Evolutionary conservation across 176 grass and related monocot species (phyloP), one percentile per base, ranked within the genome.

Genomic region (Zoysia pacifica): DNA sequence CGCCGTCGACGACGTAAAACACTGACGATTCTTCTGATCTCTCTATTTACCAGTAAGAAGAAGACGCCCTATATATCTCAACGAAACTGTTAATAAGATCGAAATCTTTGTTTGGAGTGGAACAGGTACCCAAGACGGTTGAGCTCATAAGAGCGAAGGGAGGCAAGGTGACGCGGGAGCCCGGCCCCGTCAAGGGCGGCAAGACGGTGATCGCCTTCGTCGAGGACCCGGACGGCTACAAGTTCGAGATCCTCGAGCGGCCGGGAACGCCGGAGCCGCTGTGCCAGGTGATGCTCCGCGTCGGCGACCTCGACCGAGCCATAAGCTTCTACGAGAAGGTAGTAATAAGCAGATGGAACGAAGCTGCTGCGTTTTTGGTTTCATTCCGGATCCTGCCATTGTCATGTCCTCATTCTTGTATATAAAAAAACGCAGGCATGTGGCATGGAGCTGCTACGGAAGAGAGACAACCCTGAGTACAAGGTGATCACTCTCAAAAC

Each of bases 171-270:
- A 88, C 71, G 2, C 83, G 84, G 79, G 87, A 94, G 19, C 74
- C 93, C 7, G 87, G 84, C 35, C 79, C 85, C 41, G 87, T 92
- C 16, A 88, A 95, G 77, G 90, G 87, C 7, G 90, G 85, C 48
- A 75, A 79, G 53, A 90, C 84, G 4, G 84, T 94, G 7, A 89
- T 94, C 10, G 93, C 84, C 39, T 94, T 91, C 47, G 61, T 94
- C 20, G 89, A 94, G 78, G 93, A 92, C 15, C 93, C 93, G 2
- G 89, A 94, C 28, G 89, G 89, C 64, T 94, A 94, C 86, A 94
- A 92, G 68, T 94, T 94, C 46, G 93, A 94, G 87, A 88, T 94
- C 83, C 77, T 94, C 0, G 81, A 94, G 88, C 89, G 89, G 75
- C 84, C 79, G 1, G 74, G 74, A 63, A 90, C 93, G 60, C 89